phyloP scores from a whole-genome alignment of 768 basidiomycete species.

The Neoboletus subvelutipes region DNA sequence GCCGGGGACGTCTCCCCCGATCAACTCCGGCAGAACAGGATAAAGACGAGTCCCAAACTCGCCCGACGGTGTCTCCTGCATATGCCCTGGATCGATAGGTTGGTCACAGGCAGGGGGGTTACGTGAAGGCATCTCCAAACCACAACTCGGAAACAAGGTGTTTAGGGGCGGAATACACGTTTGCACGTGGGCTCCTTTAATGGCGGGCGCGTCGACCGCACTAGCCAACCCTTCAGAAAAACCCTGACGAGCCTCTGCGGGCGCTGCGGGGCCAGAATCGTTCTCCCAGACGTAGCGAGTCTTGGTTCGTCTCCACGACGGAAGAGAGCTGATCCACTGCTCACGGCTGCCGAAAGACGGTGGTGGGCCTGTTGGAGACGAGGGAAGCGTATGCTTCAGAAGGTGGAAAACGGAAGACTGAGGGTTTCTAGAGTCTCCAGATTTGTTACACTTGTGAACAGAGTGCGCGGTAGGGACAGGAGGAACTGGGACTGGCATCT shows the following conservation, averaged over 20 bases:
- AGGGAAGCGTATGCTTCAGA: constrained; percentile 57
- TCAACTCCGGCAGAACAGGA: constrained; percentile 13
- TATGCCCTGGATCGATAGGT: not conserved
- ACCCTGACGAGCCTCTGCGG: constrained; percentile 44
- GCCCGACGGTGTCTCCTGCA: not conserved
- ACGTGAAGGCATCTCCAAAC: constrained; percentile 14
- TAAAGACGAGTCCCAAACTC: constrained; percentile 1
- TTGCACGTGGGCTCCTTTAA: constrained; percentile 85
- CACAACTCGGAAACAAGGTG: constrained; percentile 17
- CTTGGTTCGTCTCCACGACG: constrained; percentile 70
- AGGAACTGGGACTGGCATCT: constrained; percentile 89
- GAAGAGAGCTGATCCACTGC: constrained; percentile 71
- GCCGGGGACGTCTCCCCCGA: constrained; percentile 1
- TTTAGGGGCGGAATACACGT: constrained; percentile 79
- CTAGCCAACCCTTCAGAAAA: constrained; percentile 72
- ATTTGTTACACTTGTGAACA: constrained; percentile 57
- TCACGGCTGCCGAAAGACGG: constrained; percentile 66
- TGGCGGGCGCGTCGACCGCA: constrained; percentile 76
- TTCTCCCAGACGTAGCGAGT: constrained; percentile 67
- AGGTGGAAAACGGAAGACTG: constrained; percentile 50
- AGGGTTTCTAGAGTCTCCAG: constrained; percentile 38
- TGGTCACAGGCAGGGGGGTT: constrained; percentile 34
- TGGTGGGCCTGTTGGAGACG: constrained; percentile 58
- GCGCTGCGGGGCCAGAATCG: constrained; percentile 28
- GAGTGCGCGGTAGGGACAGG: constrained; percentile 58